Evolutionary conservation across 2,329 filamentous ascomycete species (phyloP).

Genomic region (Aureobasidium namibiae): DNA sequence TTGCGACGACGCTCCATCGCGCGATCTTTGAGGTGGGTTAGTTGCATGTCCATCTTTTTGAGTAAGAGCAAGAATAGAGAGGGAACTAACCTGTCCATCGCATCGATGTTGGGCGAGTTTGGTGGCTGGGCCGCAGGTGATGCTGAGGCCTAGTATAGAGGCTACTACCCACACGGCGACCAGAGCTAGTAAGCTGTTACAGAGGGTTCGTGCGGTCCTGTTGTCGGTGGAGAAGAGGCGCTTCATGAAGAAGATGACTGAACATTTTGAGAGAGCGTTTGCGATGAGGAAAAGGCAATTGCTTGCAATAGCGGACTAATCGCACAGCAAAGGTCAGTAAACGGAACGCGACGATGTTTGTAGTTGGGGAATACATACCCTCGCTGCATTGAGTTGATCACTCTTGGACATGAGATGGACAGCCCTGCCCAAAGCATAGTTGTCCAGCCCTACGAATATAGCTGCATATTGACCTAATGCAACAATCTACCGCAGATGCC

Average conservation of each 20-base stretch:
- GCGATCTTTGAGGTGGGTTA: constrained; percentile 6
- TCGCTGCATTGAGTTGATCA: not conserved
- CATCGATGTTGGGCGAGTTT: not conserved
- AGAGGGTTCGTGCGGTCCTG: constrained; percentile 17
- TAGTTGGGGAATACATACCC: not conserved
- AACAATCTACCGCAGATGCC: constrained; percentile 6
- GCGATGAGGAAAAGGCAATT: constrained; percentile 22
- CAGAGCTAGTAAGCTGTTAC: constrained; percentile 15
- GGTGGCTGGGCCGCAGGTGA: not conserved
- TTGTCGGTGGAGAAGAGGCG: constrained; percentile 23
- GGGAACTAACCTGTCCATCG: constrained; percentile 15
- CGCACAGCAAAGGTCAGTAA: not conserved
- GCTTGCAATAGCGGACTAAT: constrained; percentile 20
- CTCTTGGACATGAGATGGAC: not conserved
- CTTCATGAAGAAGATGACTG: constrained; percentile 25
- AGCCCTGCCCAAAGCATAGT: constrained; percentile 4
- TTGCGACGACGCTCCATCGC: constrained; percentile 22
- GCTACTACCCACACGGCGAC: constrained; percentile 21
- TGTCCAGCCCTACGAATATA: constrained; percentile 16
- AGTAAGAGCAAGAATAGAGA: not conserved
- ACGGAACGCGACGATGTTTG: too few species aligned
- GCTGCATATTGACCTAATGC: constrained; percentile 20
- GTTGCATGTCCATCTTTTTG: too few species aligned
- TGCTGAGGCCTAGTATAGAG: constrained; percentile 16
- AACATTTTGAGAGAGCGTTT: constrained; percentile 22